A percentile compares a stretch with the other conserved stretches of the same genome.
Conservation (phyloP, 2,329 filamentous ascomycete species). For the Xylariaceae sp. region DNA sequence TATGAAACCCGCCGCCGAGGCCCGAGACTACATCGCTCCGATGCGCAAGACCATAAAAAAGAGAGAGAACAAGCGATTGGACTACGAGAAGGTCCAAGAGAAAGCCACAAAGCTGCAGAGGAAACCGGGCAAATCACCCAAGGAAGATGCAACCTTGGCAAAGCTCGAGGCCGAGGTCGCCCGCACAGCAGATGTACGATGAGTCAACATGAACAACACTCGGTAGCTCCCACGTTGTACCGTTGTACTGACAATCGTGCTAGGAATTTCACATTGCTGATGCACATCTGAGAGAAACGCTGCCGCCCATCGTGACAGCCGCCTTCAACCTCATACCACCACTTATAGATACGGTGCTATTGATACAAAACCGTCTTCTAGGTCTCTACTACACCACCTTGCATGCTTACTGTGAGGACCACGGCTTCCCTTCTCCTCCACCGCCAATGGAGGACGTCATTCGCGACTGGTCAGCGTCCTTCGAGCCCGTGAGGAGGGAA, state of each 20-base stretch:
- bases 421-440: slow-evolving; percentile 66
- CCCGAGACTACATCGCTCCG: slow-evolving; percentile 64
- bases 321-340: slow-evolving; percentile 71
- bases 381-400: slow-evolving; percentile 75
- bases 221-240: background rate
- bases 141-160: slow-evolving; percentile 66
- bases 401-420: slow-evolving; percentile 67
- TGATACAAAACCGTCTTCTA: slow-evolving; percentile 73
- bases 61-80: slow-evolving; percentile 74
- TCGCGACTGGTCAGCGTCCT: slow-evolving; percentile 59
- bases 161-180: slow-evolving; percentile 70
- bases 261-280: slow-evolving; percentile 73
- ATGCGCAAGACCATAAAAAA: slow-evolving; percentile 83
- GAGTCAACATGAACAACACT: background rate
- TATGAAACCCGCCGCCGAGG: slow-evolving; percentile 65
- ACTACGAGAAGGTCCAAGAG: slow-evolving; percentile 74
- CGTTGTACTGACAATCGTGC: slow-evolving; percentile 11
- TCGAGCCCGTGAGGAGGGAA: slow-evolving; percentile 60
- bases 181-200: slow-evolving; percentile 56
- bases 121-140: slow-evolving; percentile 66
- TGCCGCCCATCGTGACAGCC: slow-evolving; percentile 68
- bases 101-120: slow-evolving; percentile 65
- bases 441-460: slow-evolving; percentile 70
- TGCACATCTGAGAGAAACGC: slow-evolving; percentile 64
- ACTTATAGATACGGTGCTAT: slow-evolving; percentile 65